phyloP scores from a whole-genome alignment of 176 grass and related monocot species.

The Avena eriantha region DNA sequence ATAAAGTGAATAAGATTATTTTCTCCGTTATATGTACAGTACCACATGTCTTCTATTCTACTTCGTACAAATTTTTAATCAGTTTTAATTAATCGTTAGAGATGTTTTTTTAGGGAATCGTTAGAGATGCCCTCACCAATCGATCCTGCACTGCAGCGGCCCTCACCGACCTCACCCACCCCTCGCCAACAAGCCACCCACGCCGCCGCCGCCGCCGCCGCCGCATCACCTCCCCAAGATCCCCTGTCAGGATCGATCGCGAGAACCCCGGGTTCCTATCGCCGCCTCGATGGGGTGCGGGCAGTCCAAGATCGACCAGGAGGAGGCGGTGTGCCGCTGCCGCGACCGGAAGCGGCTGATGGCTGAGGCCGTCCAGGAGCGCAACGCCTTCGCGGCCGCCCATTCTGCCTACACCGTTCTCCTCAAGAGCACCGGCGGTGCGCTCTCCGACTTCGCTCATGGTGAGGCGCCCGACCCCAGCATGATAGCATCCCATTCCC shows the following conservation, averaged over 20 bases:
- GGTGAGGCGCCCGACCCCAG: conserved; percentile 61
- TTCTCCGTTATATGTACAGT: too few relatives aligned
- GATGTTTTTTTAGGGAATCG: too few relatives aligned
- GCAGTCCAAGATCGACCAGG: conserved; percentile 93
- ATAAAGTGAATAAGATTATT: too few relatives aligned
- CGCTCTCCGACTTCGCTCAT: conserved; percentile 78
- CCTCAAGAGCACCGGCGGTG: conserved; percentile 83
- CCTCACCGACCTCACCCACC: not conserved
- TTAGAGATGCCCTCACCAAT: too few relatives aligned
- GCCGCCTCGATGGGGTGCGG: conserved; percentile 72
- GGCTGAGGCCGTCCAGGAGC: conserved; percentile 55
- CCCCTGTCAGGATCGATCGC: conserved; percentile 19
- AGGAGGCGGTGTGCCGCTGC: conserved; percentile 86
- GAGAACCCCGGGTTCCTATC: not conserved
- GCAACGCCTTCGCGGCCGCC: conserved; percentile 90
- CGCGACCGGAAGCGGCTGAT: conserved; percentile 72
- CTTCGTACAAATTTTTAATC: too few relatives aligned
- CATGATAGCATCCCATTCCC: conserved; percentile 29
- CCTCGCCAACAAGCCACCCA: not conserved
- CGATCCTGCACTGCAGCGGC: too few relatives aligned
- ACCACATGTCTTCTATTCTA: too few relatives aligned
- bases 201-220: not conserved
- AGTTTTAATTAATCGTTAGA: too few relatives aligned
- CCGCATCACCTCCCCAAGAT: conserved; percentile 27
- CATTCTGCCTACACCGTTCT: conserved; percentile 77